Evolutionary conservation across 495 filamentous ascomycete genomes (phyloP).

Genomic region (Entonaema liquescens): DNA sequence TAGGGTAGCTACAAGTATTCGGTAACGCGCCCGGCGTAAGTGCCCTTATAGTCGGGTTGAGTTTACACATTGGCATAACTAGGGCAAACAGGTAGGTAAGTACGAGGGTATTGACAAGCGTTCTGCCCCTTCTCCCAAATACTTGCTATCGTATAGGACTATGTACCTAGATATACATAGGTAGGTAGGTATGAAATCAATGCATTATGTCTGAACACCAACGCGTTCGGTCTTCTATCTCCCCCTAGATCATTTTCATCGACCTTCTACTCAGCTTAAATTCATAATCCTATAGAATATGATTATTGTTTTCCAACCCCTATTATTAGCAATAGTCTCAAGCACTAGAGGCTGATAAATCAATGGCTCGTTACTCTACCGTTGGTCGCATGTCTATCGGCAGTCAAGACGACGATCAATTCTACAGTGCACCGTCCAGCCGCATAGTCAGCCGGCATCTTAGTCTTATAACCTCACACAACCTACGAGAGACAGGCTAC

Average conservation of each 20-base stretch:
- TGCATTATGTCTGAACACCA: background rate
- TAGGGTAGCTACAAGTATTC: background rate
- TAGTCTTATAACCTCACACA: slow-evolving; percentile 20
- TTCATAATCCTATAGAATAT: slow-evolving; percentile 23
- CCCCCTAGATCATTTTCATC: background rate
- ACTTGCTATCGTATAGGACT: background rate
- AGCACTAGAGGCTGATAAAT: slow-evolving; percentile 8
- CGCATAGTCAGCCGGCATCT: slow-evolving; percentile 23
- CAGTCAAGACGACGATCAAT: slow-evolving; percentile 29
- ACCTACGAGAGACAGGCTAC: slow-evolving; percentile 15
- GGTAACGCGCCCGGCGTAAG: background rate
- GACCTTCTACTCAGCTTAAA: background rate
- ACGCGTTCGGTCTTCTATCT: background rate
- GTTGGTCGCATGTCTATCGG: slow-evolving; percentile 16
- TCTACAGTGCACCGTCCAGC: slow-evolving; percentile 33
- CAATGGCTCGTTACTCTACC: slow-evolving; percentile 19
- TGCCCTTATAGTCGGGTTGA: background rate
- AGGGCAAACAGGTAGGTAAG: background rate
- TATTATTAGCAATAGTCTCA: background rate
- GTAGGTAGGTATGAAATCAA: background rate
- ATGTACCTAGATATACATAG: background rate
- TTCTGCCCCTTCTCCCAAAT: background rate
- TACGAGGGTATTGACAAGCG: background rate
- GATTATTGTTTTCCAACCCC: slow-evolving; percentile 7
- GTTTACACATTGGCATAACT: too few relatives aligned